Percentiles rank a stretch among this genome's conserved stretches.
phyloP scores from a whole-genome alignment of 1,139 yeast species.

The Insectozyma bohioensis region DNA sequence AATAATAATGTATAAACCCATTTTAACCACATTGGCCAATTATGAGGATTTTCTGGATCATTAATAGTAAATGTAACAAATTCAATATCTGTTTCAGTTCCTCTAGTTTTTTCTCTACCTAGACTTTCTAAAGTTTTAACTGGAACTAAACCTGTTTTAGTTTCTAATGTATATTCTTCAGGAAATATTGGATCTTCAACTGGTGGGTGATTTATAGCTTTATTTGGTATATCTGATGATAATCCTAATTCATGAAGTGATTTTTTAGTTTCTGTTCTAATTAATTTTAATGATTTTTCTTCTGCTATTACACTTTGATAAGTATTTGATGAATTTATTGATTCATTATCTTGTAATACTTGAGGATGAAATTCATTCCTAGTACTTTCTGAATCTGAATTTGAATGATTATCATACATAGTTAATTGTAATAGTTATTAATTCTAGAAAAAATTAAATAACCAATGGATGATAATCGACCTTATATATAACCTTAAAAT shows the following conservation, averaged over 20 bases:
- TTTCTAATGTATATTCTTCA: slow-evolving; percentile 86
- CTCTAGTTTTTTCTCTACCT: slow-evolving; percentile 50
- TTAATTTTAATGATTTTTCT: slow-evolving; percentile 13
- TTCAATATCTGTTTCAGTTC: slow-evolving; percentile 56
- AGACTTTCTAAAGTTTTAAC: slow-evolving; percentile 65
- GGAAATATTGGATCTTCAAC: slow-evolving; percentile 74
- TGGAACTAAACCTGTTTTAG: slow-evolving; percentile 83
- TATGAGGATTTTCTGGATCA: slow-evolving; percentile 87
- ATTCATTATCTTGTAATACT: slow-evolving; percentile 7
- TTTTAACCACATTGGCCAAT: slow-evolving; percentile 61
- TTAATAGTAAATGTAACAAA: slow-evolving; percentile 74
- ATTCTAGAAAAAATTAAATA: not conserved
- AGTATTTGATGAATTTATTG: slow-evolving; percentile 8
- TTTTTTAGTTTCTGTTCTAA: slow-evolving; percentile 66
- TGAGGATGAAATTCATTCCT: slow-evolving; percentile 6
- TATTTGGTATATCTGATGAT: slow-evolving; percentile 47
- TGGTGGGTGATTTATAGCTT: slow-evolving; percentile 64
- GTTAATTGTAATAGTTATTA: not conserved
- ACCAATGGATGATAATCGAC: not conserved
- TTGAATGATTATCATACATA: not conserved
- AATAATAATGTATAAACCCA: slow-evolving; percentile 71
- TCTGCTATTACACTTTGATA: slow-evolving; percentile 1
- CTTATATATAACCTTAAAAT: no score
- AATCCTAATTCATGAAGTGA: slow-evolving; percentile 66
- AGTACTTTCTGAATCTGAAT: slow-evolving; percentile 10